phyloP scores from a whole-genome alignment of 176 grass and related monocot genomes.

The Avena insularis region DNA sequence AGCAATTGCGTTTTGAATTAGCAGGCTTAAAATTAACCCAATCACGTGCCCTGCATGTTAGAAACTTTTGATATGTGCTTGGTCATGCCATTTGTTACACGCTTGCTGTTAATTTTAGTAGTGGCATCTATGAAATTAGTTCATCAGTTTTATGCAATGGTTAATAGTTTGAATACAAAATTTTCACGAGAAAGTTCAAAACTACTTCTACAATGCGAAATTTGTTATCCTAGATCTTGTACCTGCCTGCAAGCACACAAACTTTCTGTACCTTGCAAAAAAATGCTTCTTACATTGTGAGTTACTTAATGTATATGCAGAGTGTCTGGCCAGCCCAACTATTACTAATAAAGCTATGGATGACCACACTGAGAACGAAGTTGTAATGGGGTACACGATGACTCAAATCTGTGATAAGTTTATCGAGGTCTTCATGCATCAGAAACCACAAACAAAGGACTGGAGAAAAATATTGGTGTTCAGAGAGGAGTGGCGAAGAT shows the following conservation, averaged over 20 bases:
- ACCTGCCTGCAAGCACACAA: background rate
- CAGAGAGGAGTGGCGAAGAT: slow-evolving; percentile 93
- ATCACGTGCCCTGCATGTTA: background rate
- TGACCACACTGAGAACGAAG: slow-evolving; percentile 51
- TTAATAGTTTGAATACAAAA: background rate
- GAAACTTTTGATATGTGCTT: background rate
- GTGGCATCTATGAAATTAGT: background rate
- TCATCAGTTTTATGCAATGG: background rate
- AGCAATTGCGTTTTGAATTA: background rate
- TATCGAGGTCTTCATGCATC: slow-evolving; percentile 86
- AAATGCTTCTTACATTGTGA: slow-evolving; percentile 24
- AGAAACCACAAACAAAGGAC: slow-evolving; percentile 85
- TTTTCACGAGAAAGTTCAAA: background rate
- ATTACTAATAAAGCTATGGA: slow-evolving; percentile 42
- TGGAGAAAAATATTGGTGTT: slow-evolving; percentile 91
- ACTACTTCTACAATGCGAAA: background rate
- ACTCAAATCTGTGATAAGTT: slow-evolving; percentile 82
- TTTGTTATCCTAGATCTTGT: background rate
- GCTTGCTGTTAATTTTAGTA: background rate
- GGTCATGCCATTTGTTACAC: background rate
- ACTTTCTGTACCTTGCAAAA: background rate
- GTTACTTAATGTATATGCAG: slow-evolving; percentile 33
- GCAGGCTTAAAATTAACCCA: background rate
- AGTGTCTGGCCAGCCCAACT: slow-evolving; percentile 34
- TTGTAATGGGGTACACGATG: slow-evolving; percentile 85